Evolutionary conservation across 2,329 filamentous ascomycete genomes (phyloP), one percentile per base, ranked within the genome.

Genomic region (Pleochaeta shiraiana): DNA sequence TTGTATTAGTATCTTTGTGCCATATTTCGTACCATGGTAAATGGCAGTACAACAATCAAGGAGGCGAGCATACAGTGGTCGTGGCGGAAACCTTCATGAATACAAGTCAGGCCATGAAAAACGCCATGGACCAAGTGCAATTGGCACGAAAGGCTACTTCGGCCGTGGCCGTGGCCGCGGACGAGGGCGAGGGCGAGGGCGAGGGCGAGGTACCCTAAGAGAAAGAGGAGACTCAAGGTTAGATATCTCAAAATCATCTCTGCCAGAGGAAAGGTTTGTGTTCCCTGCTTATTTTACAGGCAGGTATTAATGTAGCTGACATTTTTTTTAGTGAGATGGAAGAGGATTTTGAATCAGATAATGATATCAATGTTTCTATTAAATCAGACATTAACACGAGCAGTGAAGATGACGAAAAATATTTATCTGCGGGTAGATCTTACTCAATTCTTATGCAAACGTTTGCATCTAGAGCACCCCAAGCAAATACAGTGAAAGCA

Each of bases 391-490:
- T 57, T n/a, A 53, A 65, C 2, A 33, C 39, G 45, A 62, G 74
- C 9, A 67, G 64, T 47, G 77, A 78, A 37, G 78, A 79, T 26
- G 77, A 77, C 31, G 70, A 70, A 28, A 70, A 74, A n/a, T 67
- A 71, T 47, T 53, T 72, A 4, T 69, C 75, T 11, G 64, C 74
- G 30, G 73, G 75, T 30, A 76, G 77, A 33, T 79, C 83, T 3
- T 86, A 85, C 67, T 75, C 79, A 73, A 76, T 80, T 7, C 75
- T 86, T 6, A 75, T 86, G 69, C 78, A 83, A 69, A 83, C 79
- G 65, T 74, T 86, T 61, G 75, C 77, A 2, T 77, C 79, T 30
- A 74, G 76, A 3, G 70, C 73, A 26, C 78, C 77, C 1, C 77
- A 76, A 50, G 74, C 79, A 0, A 86, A 85, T 70, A 77, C 81